These are phyloP conservation scores for Citrus maxima DNA, from an alignment of 345 rosid genomes.

Conservation along the genomic window DNA sequence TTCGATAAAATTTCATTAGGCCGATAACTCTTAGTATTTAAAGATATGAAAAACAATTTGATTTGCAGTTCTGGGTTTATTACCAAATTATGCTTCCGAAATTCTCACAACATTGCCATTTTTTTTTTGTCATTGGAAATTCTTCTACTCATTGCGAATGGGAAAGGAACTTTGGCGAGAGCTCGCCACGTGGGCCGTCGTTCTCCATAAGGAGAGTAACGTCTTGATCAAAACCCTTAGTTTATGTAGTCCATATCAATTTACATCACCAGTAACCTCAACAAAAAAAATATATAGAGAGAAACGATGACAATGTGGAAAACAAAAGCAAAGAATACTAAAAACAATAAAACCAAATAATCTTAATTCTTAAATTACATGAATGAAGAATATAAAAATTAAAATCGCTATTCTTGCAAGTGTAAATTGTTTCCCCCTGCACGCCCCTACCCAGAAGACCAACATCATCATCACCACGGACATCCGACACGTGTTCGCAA, in stretches of 20 bases:
- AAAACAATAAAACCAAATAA: background rate
- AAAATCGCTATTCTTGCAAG: background rate
- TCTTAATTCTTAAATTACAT: background rate
- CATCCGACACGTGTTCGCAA: background rate
- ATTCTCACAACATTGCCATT: background rate
- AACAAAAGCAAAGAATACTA: background rate
- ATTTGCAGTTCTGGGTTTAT: background rate
- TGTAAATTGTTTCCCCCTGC: background rate
- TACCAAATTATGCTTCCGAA: background rate
- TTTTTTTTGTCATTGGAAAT: background rate
- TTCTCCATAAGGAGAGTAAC: too few relatives aligned
- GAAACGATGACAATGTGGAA: background rate
- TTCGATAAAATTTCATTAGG: too few relatives aligned
- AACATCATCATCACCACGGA: background rate
- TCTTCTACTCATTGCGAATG: background rate
- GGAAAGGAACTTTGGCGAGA: background rate
- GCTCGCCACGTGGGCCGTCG: background rate
- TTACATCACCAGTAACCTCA: background rate
- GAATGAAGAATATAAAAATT: background rate
- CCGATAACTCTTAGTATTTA: background rate
- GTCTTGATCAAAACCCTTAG: background rate
- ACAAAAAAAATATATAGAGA: background rate
- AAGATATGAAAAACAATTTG: background rate
- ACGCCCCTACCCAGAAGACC: background rate
- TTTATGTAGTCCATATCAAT: background rate